A percentile compares a stretch with the other conserved stretches of the same genome.
Evolutionary conservation across 2,329 filamentous ascomycete genomes (phyloP).

Genomic region (Stagonosporopsis chrysanthemi): DNA sequence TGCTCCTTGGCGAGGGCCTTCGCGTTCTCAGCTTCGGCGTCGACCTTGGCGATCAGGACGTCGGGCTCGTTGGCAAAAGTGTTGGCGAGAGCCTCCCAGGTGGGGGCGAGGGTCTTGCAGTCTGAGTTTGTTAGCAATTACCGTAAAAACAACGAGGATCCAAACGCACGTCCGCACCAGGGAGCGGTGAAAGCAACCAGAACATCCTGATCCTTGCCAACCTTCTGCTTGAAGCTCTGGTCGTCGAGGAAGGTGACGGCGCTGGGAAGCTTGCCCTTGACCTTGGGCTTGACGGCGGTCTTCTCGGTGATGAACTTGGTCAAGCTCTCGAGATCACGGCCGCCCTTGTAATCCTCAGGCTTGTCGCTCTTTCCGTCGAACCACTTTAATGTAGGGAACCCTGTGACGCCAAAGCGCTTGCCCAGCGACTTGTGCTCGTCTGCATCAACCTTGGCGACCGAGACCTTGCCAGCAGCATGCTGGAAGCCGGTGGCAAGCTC

Average conservation of each 20-base stretch:
- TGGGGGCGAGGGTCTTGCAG: constrained; percentile 93
- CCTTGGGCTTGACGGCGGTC: constrained; percentile 82
- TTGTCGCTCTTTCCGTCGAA: constrained; percentile 94
- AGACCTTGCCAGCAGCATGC: constrained; percentile 75
- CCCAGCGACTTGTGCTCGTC: constrained; percentile 86
- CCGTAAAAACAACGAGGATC: neutral
- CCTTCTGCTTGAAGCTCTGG: constrained; percentile 73
- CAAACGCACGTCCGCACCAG: constrained; percentile 92
- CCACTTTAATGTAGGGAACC: constrained; percentile 97
- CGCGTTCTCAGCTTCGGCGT: constrained; percentile 86
- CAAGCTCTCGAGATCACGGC: constrained; percentile 87
- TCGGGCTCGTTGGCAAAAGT: constrained; percentile 80
- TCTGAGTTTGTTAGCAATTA: constrained; percentile 62
- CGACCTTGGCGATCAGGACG: constrained; percentile 92
- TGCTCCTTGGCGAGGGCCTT: constrained; percentile 79
- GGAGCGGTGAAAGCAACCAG: constrained; percentile 97
- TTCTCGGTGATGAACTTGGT: constrained; percentile 83
- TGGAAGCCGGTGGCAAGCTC: constrained; percentile 81
- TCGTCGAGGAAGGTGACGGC: constrained; percentile 83
- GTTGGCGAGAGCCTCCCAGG: constrained; percentile 84
- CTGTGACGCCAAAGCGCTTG: constrained; percentile 85
- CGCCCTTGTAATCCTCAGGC: constrained; percentile 84
- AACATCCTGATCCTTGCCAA: constrained; percentile 88
- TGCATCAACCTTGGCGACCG: constrained; percentile 95
- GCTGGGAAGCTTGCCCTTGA: constrained; percentile 75